These are phyloP conservation scores for Fulvia fulva DNA, from an alignment of 2,329 filamentous ascomycete genomes.

Conservation along the genomic window DNA sequence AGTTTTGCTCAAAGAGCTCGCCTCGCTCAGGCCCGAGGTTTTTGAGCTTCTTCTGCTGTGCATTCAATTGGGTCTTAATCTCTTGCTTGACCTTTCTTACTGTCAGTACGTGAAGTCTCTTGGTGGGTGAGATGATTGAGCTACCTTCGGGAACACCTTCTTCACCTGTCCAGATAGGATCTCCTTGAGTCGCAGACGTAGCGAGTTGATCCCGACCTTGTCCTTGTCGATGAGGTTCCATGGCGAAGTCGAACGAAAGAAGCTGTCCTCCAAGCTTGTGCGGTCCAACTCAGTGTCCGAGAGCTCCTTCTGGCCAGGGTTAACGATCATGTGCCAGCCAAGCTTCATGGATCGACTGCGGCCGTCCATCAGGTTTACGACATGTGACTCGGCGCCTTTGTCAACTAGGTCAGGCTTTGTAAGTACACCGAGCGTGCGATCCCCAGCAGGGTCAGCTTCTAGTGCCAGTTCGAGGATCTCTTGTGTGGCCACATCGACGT, in stretches of 20 bases:
- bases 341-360: slow-evolving; percentile 26
- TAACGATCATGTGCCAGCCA: slow-evolving; percentile 35
- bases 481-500: slow-evolving; percentile 45
- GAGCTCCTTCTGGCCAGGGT: slow-evolving; percentile 30
- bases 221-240: slow-evolving; percentile 39
- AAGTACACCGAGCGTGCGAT: slow-evolving; percentile 36
- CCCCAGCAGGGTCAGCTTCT: slow-evolving; percentile 31
- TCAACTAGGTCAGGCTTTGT: slow-evolving; percentile 38
- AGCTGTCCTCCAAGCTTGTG: slow-evolving; percentile 30
- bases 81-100: slow-evolving; percentile 39
- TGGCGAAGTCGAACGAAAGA: slow-evolving; percentile 32
- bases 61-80: slow-evolving; percentile 26
- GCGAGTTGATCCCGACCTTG: slow-evolving; percentile 40
- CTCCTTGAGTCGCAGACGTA: slow-evolving; percentile 40
- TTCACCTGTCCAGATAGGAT: slow-evolving; percentile 42
- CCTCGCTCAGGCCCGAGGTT: slow-evolving; percentile 49
- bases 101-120: too few relatives aligned
- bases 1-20: slow-evolving; percentile 45
- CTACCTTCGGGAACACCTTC: slow-evolving; percentile 45
- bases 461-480: slow-evolving; percentile 43
- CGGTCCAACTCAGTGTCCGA: slow-evolving; percentile 9
- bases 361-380: slow-evolving; percentile 28
- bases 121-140: neutral
- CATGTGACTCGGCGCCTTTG: slow-evolving; percentile 22
- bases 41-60: slow-evolving; percentile 33